Evolutionary conservation across 2,329 filamentous ascomycete species (phyloP), one percentile per base, ranked within the genome.

Genomic region (Sclerotinia borealis): DNA sequence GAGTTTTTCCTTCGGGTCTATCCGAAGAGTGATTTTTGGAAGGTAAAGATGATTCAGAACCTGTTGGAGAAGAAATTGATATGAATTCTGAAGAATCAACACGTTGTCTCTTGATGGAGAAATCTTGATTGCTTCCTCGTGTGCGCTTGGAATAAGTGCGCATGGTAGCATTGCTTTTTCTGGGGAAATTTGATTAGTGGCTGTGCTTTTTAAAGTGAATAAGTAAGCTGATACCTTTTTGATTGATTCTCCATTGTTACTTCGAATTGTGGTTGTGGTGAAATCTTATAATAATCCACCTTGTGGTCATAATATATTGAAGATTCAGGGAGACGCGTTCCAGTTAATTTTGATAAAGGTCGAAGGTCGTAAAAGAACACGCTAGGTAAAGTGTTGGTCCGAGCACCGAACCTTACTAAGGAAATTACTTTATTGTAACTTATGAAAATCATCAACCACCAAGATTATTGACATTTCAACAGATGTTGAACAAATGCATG

Each of bases 41-140:
- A 25, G 48, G 7, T 19, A 2, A 2, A 19, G 8, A 13, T 19
- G 29, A 36, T n/a, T 37, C 48, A 36, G 22, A 52, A 11, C 15
- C 3, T 13, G n/a, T 34, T 39, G 13, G 25, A 56, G 60, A 41
- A 19, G 41, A 34, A 62, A 47, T 15, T n/a, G 50, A 19, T 19
- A 56, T 37, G 15, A 62, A 45, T 31, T 59, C 39, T 27, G 41
- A n/a, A 47, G 65, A 52, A 51, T 68, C 65, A 55, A 66, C 27
- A 27, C 64, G 65, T 67, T 61, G 61, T 54, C 64, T 56, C 41
- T 63, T 65, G n/a, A 17, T 65, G 3, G 58, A 36, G 51, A 51
- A 48, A 25, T 22, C 43, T 34, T 64, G 34, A 47, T 50, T 65
- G 27, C 29, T 60, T 39, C 58, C 58, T 54, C 49, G 25, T 29